Base-by-base conservation (phyloP, 768 basidiomycete genomes). In the Boletus bicolor region DNA sequence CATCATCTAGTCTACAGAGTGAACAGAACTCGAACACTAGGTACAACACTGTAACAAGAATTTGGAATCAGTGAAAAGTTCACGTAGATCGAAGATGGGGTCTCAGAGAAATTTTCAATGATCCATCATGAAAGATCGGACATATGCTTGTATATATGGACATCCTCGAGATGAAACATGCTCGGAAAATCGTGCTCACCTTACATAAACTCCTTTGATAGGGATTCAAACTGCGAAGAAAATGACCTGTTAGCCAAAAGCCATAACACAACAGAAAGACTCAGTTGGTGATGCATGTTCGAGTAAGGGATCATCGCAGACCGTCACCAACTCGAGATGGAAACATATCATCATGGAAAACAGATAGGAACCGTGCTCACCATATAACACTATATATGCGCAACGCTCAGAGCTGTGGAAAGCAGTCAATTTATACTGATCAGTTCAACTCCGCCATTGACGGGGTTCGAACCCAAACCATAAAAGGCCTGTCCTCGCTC, bases 301-400 rank as follows among this genome's bases (percentile, higher is more conserved):
- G 85, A 87, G 85, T 72, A 50, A 71, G 69, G 86, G 86, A 78
- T 86, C 85, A 86, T 82, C 74, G 76, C 73, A 69, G 71, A 79
- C 71, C 77, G 72, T 88, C 86, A 83, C 85, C 85, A 69, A 76
- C 85, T 86, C 85, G 83, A 66, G 72, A 83, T 84, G 83, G 84
- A 84, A 24, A 77, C 72, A 61, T 79, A 84, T 87, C 86, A 82
- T 87, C 85, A 80, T 71, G 7, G 68, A 72, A 65, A 68, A 35
- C 6, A 36, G 44, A n/a, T 44, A 50, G 44, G 43, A 61, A 26
- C 37, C 7, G 36, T 17, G 60, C 77, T 76, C 69, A 79, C 79
- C 67, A 52, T 36, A 52, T 36, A 1, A 28, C 8, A 21, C 5
- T 30, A 30, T 7, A 30, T 32, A 5, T 12, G 7, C 19, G 11